Base-by-base conservation (phyloP, 169 alveolate species). In the Plasmodium ovale region DNA sequence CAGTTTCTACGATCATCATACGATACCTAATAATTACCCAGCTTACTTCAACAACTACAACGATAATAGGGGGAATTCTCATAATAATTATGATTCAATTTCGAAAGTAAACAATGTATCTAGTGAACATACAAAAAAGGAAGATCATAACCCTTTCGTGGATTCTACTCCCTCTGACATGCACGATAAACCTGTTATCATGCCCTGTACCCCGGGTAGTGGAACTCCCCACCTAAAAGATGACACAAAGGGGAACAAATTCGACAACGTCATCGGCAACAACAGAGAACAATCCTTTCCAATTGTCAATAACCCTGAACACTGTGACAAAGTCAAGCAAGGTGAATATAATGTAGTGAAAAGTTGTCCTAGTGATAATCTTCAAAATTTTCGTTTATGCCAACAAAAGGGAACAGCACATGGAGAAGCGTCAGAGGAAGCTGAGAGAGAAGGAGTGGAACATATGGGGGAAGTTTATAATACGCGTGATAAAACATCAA, bases 1-100 rank as follows among this genome's bases (percentile, higher is more conserved):
- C 19, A 56, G 33, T 29, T 72, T 72, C 9, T 19, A 37, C 58
- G 87, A 72, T 23, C n/a, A 56, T 56, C 31, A 33, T 29, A 14
- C 44, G 47, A 19, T 1, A 35, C 27, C 35, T 3, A 60, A 58
- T 72, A 56, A 31, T 56, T 27, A 35, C 35, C 67, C 37, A 16
- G 2, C 3, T 72, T 44, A 21, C 27, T 6, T 7, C 19, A 1
- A 16, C 27, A 35, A 16, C 31, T 33, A 56, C 9, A 39, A 37
- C 58, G 31, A 31, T 56, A 60, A 56, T 35, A 3, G 19, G 16
- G 53, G 6, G 4, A 54, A 71, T 51, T 16, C 51, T 54, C 21
- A 27, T 53, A 71, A 59, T 19, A 33, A 71, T 14, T 12, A 31
- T 53, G 47, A 25, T 14, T 6, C 60, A 21, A 54, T 19, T 19